These are phyloP conservation scores for Tylopilus sp. DNA, from an alignment of 1,284 basidiomycete species.

Conservation along the genomic window DNA sequence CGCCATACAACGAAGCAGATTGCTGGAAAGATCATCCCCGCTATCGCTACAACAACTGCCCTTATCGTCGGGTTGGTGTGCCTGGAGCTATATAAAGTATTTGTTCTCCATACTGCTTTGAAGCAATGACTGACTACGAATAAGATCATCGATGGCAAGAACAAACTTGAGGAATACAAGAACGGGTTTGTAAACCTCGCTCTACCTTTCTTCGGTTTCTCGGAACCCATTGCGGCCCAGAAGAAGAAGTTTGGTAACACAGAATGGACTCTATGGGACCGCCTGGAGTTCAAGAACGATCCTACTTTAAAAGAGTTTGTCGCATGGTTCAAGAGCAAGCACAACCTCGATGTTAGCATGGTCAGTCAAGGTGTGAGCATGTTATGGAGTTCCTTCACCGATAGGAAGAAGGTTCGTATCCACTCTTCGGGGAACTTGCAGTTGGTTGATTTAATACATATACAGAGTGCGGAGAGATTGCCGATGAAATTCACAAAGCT, in stretches of 20 bases:
- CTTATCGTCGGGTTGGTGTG: slow-evolving; percentile 95
- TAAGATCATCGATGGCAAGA: slow-evolving; percentile 93
- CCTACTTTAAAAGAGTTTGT: slow-evolving; percentile 88
- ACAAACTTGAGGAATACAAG: slow-evolving; percentile 92
- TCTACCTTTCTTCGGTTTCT: slow-evolving; percentile 98
- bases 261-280: slow-evolving; percentile 99
- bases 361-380: slow-evolving; percentile 96
- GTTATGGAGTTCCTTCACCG: slow-evolving; percentile 94
- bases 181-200: slow-evolving; percentile 99
- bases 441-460: slow-evolving; percentile 4
- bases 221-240: slow-evolving; percentile 91
- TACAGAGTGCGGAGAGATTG: slow-evolving; percentile 81
- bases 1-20: slow-evolving; percentile 97
- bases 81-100: slow-evolving; percentile 94
- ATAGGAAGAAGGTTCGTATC: slow-evolving; percentile 77
- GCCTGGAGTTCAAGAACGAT: slow-evolving; percentile 90
- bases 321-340: slow-evolving; percentile 80
- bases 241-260: slow-evolving; percentile 86
- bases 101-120: slow-evolving; percentile 9
- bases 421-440: neutral
- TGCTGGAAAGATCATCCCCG: slow-evolving; percentile 99
- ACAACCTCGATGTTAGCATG: slow-evolving; percentile 92
- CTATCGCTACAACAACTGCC: slow-evolving; percentile 97
- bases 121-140: slow-evolving; percentile 3
- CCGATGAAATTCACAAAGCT: slow-evolving; percentile 89